phyloP scores from a whole-genome alignment of 192 early-diverging fungal species.

The Rhizoclosmatium globosum region DNA sequence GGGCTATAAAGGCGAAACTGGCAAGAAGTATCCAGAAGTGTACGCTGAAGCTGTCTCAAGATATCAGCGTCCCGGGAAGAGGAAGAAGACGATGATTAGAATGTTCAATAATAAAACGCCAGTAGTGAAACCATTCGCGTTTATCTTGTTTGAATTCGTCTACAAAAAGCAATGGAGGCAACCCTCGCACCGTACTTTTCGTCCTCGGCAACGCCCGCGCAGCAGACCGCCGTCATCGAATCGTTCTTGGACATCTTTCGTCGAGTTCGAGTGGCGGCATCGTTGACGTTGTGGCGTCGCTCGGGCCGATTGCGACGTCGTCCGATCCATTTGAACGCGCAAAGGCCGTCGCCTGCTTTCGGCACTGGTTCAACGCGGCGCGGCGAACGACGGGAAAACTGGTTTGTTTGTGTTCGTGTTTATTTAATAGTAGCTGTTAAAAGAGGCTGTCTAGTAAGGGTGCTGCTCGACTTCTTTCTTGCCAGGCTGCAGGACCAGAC shows the following conservation, averaged over 20 bases:
- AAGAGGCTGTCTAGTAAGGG: constrained; percentile 45
- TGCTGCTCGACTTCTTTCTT: constrained; percentile 27
- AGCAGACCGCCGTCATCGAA: neutral
- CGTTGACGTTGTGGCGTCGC: constrained; percentile 79
- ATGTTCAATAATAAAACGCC: neutral
- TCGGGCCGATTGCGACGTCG: constrained; percentile 79
- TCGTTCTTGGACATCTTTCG: neutral
- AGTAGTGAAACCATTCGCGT: too few relatives aligned
- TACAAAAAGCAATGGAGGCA: neutral
- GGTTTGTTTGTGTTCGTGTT: neutral
- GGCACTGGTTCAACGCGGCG: constrained; percentile 14
- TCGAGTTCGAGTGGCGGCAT: constrained; percentile 15
- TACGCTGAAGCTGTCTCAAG: neutral
- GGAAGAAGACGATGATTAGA: neutral
- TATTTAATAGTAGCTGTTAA: neutral
- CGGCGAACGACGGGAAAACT: neutral
- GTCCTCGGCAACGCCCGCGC: neutral
- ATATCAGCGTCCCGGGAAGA: neutral
- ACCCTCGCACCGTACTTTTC: neutral
- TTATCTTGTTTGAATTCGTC: neutral
- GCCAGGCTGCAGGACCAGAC: constrained; percentile 14
- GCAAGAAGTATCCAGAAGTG: neutral
- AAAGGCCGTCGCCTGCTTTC: constrained; percentile 63
- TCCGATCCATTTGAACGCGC: constrained; percentile 86
- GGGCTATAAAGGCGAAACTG: neutral